A percentile compares a stretch with the other conserved stretches of the same genome.
Conservation (phyloP, 352 stramenopile species). For the Globisporangium paroecandrum region DNA sequence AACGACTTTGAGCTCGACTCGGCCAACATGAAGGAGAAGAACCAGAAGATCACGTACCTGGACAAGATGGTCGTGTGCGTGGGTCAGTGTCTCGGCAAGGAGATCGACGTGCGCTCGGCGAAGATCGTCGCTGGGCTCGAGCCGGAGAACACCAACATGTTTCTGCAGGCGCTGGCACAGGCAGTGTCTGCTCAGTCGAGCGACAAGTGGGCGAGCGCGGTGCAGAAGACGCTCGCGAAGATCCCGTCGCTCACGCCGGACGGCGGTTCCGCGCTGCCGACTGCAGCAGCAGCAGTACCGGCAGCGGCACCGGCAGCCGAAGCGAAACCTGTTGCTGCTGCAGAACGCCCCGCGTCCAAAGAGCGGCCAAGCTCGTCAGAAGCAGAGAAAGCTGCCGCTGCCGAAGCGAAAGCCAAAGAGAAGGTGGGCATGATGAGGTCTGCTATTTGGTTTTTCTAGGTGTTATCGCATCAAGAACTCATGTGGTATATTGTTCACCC, state of each 20-base stretch:
- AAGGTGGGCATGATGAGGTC: neutral
- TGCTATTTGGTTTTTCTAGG: neutral
- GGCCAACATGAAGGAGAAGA: conserved; percentile 84
- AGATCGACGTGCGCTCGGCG: conserved; percentile 70
- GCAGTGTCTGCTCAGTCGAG: conserved; percentile 55
- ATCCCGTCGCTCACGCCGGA: conserved; percentile 63
- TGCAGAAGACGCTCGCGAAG: conserved; percentile 60
- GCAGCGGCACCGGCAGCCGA: conserved; percentile 18
- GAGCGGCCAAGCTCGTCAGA: conserved; percentile 31
- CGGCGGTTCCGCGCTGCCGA: conserved; percentile 22
- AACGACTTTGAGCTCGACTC: conserved; percentile 76
- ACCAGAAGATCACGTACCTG: conserved; percentile 81
- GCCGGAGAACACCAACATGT: conserved; percentile 80
- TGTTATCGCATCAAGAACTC: neutral
- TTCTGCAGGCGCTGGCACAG: conserved; percentile 66
- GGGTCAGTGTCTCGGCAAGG: conserved; percentile 49
- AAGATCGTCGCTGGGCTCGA: conserved; percentile 87
- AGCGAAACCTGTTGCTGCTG: conserved; percentile 19
- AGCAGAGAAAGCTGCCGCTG: conserved; percentile 32
- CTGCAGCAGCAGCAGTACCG: neutral
- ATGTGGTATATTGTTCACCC: neutral
- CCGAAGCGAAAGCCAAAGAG: conserved; percentile 49
- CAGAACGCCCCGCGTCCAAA: conserved; percentile 40
- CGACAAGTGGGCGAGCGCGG: conserved; percentile 54
- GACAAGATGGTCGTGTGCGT: conserved; percentile 88